Evolutionary conservation across 2,329 filamentous ascomycete species (phyloP).

Genomic region (Lomentospora prolificans): DNA sequence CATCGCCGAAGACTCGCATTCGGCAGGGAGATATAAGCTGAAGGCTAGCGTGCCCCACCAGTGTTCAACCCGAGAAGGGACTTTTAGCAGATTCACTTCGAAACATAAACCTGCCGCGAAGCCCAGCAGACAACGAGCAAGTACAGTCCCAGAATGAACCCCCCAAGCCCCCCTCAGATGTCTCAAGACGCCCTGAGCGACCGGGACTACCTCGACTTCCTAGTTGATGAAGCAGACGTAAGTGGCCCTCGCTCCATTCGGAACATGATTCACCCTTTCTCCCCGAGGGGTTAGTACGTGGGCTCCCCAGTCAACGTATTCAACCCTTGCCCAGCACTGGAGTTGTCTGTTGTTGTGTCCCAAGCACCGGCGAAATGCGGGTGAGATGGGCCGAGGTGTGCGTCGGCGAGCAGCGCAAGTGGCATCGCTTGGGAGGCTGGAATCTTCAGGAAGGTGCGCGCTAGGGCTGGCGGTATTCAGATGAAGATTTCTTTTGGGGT

Average conservation of each 20-base stretch:
- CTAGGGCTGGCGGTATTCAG: not conserved
- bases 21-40: not conserved
- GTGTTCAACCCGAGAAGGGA: not conserved
- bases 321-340: not conserved
- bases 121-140: not conserved
- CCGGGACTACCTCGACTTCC: not conserved
- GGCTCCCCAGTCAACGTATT: not conserved
- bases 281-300: not conserved
- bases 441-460: not conserved
- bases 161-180: not conserved
- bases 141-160: not conserved
- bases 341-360: no score
- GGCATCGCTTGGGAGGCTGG: not conserved
- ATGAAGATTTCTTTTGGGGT: not conserved
- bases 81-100: not conserved
- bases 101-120: not conserved
- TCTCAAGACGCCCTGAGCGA: not conserved
- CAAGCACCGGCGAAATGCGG: not conserved
- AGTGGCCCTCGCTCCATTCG: not conserved
- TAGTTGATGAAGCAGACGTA: not conserved
- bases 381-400: not conserved
- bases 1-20: not conserved
- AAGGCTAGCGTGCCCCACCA: not conserved
- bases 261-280: not conserved
- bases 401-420: not conserved